phyloP scores from a whole-genome alignment of 2,329 filamentous ascomycete genomes.

The Fusarium anthophilum region DNA sequence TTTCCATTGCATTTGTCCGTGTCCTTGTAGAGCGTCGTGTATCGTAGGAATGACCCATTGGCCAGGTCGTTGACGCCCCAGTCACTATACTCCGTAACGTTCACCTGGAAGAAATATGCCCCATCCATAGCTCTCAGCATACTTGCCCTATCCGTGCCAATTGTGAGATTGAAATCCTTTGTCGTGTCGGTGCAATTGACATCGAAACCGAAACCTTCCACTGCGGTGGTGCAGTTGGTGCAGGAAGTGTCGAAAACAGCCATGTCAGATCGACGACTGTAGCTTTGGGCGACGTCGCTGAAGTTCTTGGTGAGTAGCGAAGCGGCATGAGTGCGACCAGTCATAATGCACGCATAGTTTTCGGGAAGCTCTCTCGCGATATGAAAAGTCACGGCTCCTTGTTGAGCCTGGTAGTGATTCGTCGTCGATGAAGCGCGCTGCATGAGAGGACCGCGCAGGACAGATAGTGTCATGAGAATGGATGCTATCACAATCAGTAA shows the following conservation, averaged over 20 bases:
- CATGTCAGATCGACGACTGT: conserved; percentile 28
- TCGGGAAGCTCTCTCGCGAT: conserved; percentile 31
- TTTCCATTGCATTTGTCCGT: conserved; percentile 11
- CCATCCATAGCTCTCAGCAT: conserved; percentile 16
- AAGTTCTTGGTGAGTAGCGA: conserved; percentile 34
- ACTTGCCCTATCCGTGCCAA: not conserved
- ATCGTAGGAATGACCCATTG: conserved; percentile 25
- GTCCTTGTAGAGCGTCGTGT: conserved; percentile 31
- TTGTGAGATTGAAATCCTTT: conserved; percentile 12
- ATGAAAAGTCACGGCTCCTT: conserved; percentile 19
- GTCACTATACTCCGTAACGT: conserved; percentile 22
- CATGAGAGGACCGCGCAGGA: conserved; percentile 29
- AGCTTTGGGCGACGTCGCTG: conserved; percentile 30
- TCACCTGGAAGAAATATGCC: conserved; percentile 28
- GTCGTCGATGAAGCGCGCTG: conserved; percentile 30
- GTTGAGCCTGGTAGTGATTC: conserved; percentile 10
- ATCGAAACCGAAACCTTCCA: conserved; percentile 25
- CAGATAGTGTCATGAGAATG: conserved; percentile 32
- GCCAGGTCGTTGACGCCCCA: not conserved
- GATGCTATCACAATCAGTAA: conserved; percentile 8
- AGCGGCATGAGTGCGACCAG: conserved; percentile 18
- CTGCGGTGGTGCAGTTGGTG: conserved; percentile 25
- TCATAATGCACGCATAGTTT: conserved; percentile 29
- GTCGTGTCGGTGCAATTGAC: conserved; percentile 29
- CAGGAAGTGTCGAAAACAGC: conserved; percentile 17